Evolutionary conservation across 139 green algal genomes (phyloP), one percentile per base, ranked within the genome.

Genomic region (Auxenochlorella pyrenoidosa): DNA sequence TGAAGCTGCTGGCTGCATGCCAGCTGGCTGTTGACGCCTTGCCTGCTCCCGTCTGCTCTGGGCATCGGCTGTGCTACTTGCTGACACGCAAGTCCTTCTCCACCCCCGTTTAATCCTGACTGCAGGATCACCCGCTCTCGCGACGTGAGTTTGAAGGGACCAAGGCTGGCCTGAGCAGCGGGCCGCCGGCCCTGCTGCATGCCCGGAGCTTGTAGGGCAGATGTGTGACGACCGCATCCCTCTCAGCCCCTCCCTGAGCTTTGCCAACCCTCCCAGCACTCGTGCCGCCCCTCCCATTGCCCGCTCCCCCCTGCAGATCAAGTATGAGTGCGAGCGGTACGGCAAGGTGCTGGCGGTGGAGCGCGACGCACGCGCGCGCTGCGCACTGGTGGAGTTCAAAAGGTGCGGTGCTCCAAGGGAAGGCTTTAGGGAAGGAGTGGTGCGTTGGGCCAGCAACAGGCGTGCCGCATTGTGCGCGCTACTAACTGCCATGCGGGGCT

Each of bases 311-410:
- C 34, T 75, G 68, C 68, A 75, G 68, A 85, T 85, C 80, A 85
- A 85, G 80, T 75, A 40, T 15, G 80, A 85, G 63, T 22, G 41
- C 73, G 82, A 87, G 21, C 91, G 92, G 81, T 92, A 73, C 86
- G 93, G 93, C 30, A 79, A 82, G 30, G 89, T 95, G 28, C 70
- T 88, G 59, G 72, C 73, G 16, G 90, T 91, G 40, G 89, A 93
- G 54, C 90, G 89, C 22, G 92, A 95, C 58, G 79, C 88, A 3
- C 90, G 91, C 73, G 80, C 89, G 1, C 88, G 92, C n/a, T 89
- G 84, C 60, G 92, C 92, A 3, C 72, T 95, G 24, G 82, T 95
- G 30, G 89, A 95, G 86, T 95, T 94, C 89, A 89, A 94, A 34
- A 95, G 89, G 93, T 94, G 41, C 36, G 44, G 0, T 34, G 34